Percentiles rank a stretch among this genome's conserved stretches.
phyloP scores from a whole-genome alignment of 331 rosid genomes.

The Acacia pycnantha region DNA sequence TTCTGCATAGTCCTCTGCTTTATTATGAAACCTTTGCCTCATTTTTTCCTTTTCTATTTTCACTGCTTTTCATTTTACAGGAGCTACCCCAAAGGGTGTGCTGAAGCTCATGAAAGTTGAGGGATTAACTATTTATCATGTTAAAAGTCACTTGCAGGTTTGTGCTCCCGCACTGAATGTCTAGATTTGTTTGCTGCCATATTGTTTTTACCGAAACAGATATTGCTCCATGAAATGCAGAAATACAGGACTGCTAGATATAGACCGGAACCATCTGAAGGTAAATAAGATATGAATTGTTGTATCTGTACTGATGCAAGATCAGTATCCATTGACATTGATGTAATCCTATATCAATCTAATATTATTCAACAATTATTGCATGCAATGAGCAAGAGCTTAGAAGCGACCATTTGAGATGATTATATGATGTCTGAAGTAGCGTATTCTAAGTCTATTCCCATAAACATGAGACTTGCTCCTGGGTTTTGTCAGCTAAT shows the following conservation, averaged over 20 bases:
- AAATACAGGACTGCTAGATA: constrained; percentile 99
- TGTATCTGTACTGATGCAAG: neutral
- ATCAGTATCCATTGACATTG: neutral
- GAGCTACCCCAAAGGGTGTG: constrained; percentile 99
- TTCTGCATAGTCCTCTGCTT: constrained; percentile 1
- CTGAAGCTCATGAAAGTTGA: constrained; percentile 96
- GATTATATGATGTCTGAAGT: constrained; percentile 24
- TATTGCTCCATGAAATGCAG: constrained; percentile 64
- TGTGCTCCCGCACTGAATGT: constrained; percentile 12
- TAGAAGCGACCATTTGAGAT: neutral
- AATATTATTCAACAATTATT: neutral
- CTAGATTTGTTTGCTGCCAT: constrained; percentile 32
- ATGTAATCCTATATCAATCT: constrained; percentile 4
- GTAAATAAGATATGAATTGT: constrained; percentile 46
- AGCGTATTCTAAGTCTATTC: neutral
- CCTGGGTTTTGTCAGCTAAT: constrained; percentile 20
- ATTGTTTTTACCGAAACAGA: constrained; percentile 29
- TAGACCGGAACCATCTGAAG: constrained; percentile 92
- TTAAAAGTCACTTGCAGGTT: constrained; percentile 98
- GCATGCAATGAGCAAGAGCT: neutral
- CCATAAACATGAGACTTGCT: constrained; percentile 9
- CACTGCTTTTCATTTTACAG: constrained; percentile 39
- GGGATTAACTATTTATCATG: constrained; percentile 93
- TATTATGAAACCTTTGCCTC: constrained; percentile 33
- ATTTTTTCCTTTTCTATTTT: constrained; percentile 11